A percentile compares a stretch with the other conserved stretches of the same genome.
Evolutionary conservation across 1,284 basidiomycete species (phyloP).

Genomic region (Apiotrichum sp.): DNA sequence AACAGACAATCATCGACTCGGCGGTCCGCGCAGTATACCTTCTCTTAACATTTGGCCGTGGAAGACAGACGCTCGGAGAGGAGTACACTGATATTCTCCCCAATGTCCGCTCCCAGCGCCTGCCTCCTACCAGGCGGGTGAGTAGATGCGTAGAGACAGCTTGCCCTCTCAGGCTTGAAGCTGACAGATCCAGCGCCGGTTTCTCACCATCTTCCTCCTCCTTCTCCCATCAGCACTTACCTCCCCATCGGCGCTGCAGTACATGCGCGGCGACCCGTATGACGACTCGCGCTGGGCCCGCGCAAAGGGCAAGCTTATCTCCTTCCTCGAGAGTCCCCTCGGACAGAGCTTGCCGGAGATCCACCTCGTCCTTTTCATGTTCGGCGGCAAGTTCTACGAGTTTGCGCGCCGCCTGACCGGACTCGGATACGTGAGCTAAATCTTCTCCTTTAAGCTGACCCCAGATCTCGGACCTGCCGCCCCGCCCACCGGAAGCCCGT

Average conservation of each 20-base stretch:
- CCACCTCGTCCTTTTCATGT: conserved; percentile 75
- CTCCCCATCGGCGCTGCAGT: conserved; percentile 41
- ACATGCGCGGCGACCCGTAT: conserved; percentile 39
- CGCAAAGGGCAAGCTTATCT: conserved; percentile 15
- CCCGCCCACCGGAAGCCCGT: conserved; percentile 60
- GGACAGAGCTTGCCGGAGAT: conserved; percentile 53
- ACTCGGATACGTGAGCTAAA: conserved; percentile 61
- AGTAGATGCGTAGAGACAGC: not conserved
- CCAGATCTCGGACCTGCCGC: conserved; percentile 62
- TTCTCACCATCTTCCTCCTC: conserved; percentile 59
- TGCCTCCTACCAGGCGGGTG: conserved; percentile 23
- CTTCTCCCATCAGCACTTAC: conserved; percentile 58
- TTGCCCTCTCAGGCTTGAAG: not conserved
- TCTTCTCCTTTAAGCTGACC: not conserved
- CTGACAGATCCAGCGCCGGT: conserved; percentile 33
- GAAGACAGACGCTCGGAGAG: conserved; percentile 76
- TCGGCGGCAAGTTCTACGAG: conserved; percentile 72
- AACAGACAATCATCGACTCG: conserved; percentile 73
- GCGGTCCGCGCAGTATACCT: conserved; percentile 66
- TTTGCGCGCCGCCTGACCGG: conserved; percentile 65
- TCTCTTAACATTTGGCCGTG: conserved; percentile 70
- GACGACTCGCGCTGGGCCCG: conserved; percentile 6
- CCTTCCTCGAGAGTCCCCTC: conserved; percentile 31
- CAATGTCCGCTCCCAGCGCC: conserved; percentile 48
- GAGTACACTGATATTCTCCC: conserved; percentile 86